Evolutionary conservation across 257 asterid genomes (phyloP).

Genomic region (Nicotiana obtusifolia): DNA sequence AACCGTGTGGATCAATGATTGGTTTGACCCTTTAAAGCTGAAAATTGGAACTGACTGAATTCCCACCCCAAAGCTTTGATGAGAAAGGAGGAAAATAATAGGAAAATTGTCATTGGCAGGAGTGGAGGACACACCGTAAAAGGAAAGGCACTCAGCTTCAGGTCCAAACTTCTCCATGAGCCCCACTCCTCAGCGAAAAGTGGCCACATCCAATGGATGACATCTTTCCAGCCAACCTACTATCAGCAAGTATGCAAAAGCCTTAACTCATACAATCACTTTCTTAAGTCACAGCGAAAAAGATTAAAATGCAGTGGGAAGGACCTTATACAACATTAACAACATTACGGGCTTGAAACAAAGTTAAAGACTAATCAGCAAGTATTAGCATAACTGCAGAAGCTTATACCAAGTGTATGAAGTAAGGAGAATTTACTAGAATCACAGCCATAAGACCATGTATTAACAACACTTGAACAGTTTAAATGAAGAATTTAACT

Average conservation of each 20-base stretch:
- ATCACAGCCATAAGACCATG: background rate
- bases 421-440: background rate
- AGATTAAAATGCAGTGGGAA: background rate
- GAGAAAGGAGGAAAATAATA: background rate
- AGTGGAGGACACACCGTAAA: conserved; percentile 57
- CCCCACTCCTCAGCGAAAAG: conserved; percentile 92
- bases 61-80: background rate
- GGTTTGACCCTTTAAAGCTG: background rate
- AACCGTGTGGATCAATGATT: background rate
- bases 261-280: background rate
- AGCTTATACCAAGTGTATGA: background rate
- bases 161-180: conserved; percentile 77
- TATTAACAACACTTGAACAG: background rate
- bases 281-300: background rate
- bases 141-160: conserved; percentile 74
- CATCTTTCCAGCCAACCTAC: conserved; percentile 90
- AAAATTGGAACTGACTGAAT: background rate
- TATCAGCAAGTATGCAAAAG: conserved; percentile 9
- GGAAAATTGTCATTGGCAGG: conserved; percentile 18
- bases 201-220: conserved; percentile 99
- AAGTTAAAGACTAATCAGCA: background rate
- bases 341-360: background rate
- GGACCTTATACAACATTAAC: background rate
- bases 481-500: background rate
- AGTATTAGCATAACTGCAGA: background rate